Evolutionary conservation across 768 basidiomycete genomes (phyloP).

Genomic region (Ramaria rubella): DNA sequence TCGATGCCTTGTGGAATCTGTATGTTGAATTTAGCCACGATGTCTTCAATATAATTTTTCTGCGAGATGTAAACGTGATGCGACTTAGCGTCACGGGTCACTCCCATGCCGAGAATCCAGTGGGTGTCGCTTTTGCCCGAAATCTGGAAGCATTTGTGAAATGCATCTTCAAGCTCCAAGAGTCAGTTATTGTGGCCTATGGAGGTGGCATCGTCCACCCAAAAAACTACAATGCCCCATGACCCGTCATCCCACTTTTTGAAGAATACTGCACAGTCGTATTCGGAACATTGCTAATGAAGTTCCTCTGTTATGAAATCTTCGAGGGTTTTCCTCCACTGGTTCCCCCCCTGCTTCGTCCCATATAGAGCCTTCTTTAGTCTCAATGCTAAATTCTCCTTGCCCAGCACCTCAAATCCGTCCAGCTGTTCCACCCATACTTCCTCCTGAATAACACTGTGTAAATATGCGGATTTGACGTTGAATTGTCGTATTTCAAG

Average conservation of each 20-base stretch:
- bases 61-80: not conserved
- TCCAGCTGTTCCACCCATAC: slow-evolving; percentile 31
- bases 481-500: no score
- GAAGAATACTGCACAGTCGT: slow-evolving; percentile 5
- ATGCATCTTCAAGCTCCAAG: not conserved
- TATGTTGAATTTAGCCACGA: not conserved
- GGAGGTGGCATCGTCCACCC: not conserved
- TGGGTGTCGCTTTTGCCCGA: not conserved
- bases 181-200: not conserved
- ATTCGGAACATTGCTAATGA: no score
- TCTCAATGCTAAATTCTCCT: slow-evolving; percentile 15
- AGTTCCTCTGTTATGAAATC: not conserved
- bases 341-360: slow-evolving; percentile 28
- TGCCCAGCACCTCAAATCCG: slow-evolving; percentile 19
- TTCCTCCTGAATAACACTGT: slow-evolving; percentile 23
- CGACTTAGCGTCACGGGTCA: not conserved
- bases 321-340: slow-evolving; percentile 20
- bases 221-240: not conserved
- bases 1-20: not conserved
- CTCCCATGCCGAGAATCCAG: not conserved
- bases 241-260: not conserved
- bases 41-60: not conserved
- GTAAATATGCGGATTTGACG: no score
- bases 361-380: slow-evolving; percentile 28
- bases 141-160: not conserved